Percentiles rank a stretch among this genome's conserved stretches.
These are phyloP conservation scores for Monosporascus sp. DNA, from an alignment of 2,329 filamentous ascomycete genomes.

Conservation along the genomic window DNA sequence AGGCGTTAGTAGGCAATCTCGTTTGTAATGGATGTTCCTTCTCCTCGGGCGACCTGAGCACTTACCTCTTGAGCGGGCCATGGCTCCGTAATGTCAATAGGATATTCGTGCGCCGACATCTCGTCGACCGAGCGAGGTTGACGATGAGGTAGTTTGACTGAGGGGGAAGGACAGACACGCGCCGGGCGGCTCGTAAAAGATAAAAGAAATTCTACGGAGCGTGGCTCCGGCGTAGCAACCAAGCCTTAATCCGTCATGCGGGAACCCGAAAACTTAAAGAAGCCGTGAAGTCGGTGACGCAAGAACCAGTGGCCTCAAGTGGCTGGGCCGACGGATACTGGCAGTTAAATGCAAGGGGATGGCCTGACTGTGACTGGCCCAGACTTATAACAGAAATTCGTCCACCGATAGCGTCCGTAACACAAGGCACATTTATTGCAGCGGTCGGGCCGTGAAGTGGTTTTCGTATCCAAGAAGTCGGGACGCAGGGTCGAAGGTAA, in stretches of 20 bases:
- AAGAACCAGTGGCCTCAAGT: neutral
- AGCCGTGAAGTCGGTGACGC: conserved; percentile 1
- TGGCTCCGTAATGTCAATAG: conserved; percentile 29
- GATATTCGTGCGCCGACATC: conserved; percentile 31
- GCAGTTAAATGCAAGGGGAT: conserved; percentile 17
- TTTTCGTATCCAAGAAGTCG: neutral
- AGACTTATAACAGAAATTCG: neutral
- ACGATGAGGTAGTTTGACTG: neutral
- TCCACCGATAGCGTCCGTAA: neutral
- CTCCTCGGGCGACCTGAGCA: neutral
- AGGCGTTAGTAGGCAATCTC: conserved; percentile 9
- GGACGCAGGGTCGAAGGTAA: neutral
- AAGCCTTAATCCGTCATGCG: conserved; percentile 1
- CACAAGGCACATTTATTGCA: neutral
- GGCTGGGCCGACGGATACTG: conserved; percentile 13
- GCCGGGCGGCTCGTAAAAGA: neutral
- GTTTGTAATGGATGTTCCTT: neutral
- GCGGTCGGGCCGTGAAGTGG: neutral
- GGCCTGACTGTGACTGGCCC: neutral
- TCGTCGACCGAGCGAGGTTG: conserved; percentile 8
- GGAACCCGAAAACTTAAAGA: conserved; percentile 2
- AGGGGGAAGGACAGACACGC: neutral
- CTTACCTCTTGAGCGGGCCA: conserved; percentile 50
- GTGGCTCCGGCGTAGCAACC: neutral
- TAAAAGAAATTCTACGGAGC: neutral